Percentiles rank a stretch among this genome's conserved stretches.
These are phyloP conservation scores for Leccinum angustisporum DNA, from an alignment of 1,284 basidiomycete species.

Conservation along the genomic window DNA sequence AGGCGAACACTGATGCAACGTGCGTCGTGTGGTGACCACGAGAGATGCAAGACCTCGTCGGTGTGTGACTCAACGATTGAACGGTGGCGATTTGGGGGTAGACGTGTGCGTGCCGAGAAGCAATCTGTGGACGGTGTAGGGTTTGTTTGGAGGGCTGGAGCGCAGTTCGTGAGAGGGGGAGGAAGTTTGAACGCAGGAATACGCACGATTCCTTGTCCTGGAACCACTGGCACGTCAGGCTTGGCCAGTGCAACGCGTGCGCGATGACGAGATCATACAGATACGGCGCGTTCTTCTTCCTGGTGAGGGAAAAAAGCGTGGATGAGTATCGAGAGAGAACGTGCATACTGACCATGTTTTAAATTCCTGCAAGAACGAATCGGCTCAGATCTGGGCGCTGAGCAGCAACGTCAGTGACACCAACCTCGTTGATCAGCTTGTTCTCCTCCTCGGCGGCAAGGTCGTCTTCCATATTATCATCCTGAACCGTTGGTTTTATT, in stretches of 20 bases:
- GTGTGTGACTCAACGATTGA: slow-evolving; percentile 91
- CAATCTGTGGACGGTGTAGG: slow-evolving; percentile 90
- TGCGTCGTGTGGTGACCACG: slow-evolving; percentile 84
- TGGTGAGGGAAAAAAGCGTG: slow-evolving; percentile 30
- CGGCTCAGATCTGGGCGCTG: slow-evolving; percentile 12
- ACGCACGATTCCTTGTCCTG: slow-evolving; percentile 92
- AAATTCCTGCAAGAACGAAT: slow-evolving; percentile 58
- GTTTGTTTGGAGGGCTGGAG: slow-evolving; percentile 78
- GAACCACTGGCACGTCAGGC: slow-evolving; percentile 98
- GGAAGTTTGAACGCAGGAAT: not conserved
- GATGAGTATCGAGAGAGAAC: slow-evolving; percentile 10
- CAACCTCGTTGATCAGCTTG: slow-evolving; percentile 89
- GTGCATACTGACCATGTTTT: slow-evolving; percentile 65
- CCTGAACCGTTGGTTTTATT: slow-evolving; percentile 62
- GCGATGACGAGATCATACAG: slow-evolving; percentile 98
- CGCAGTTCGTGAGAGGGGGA: not conserved
- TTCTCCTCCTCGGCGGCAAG: slow-evolving; percentile 83
- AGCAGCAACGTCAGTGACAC: slow-evolving; percentile 22
- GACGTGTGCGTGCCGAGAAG: slow-evolving; percentile 97
- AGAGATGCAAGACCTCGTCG: slow-evolving; percentile 91
- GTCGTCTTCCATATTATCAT: slow-evolving; percentile 78
- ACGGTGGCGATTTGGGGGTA: slow-evolving; percentile 96
- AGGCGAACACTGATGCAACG: slow-evolving; percentile 88
- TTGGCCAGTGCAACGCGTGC: slow-evolving; percentile 98
- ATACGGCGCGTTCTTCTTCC: slow-evolving; percentile 98